Conservation (phyloP, 164 flowering plant genomes). For the Annona cherimola region DNA sequence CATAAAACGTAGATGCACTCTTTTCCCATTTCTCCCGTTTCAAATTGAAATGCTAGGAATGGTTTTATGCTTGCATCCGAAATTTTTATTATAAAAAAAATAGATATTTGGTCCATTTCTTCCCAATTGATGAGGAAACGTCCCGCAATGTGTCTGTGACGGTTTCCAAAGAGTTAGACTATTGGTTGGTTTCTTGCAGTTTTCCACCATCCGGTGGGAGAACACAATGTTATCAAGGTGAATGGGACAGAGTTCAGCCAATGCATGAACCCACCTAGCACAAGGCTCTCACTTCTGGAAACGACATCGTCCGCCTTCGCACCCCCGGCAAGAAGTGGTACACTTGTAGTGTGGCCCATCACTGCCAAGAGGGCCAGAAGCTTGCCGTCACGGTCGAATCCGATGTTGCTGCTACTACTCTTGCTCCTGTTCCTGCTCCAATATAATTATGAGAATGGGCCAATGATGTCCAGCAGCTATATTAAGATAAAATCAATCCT, state of each 20-base stretch:
- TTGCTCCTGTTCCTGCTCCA: background rate
- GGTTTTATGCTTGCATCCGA: no score
- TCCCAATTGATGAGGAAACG: no score
- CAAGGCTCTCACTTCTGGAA: constrained; percentile 13
- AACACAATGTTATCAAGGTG: constrained; percentile 21
- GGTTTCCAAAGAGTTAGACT: background rate
- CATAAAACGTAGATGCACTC: no score
- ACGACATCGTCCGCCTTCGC: constrained; percentile 12
- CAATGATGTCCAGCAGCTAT: no score
- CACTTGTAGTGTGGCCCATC: constrained; percentile 18
- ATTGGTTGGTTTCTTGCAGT: constrained; percentile 9
- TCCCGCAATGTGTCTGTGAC: background rate
- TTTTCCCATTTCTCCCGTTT: no score
- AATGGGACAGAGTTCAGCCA: constrained; percentile 7
- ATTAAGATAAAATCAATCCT: no score
- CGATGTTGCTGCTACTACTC: background rate
- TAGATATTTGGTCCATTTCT: no score
- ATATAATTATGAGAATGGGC: no score
- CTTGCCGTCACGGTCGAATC: constrained; percentile 11
- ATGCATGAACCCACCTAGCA: constrained; percentile 8
- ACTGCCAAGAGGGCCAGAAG: constrained; percentile 20
- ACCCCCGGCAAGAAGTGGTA: constrained; percentile 26
- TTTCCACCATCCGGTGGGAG: constrained; percentile 15
- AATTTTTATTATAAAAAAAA: no score
- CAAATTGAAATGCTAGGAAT: no score